Evolutionary conservation across 345 rosid species (phyloP).

Genomic region (Eucalyptus regnans): DNA sequence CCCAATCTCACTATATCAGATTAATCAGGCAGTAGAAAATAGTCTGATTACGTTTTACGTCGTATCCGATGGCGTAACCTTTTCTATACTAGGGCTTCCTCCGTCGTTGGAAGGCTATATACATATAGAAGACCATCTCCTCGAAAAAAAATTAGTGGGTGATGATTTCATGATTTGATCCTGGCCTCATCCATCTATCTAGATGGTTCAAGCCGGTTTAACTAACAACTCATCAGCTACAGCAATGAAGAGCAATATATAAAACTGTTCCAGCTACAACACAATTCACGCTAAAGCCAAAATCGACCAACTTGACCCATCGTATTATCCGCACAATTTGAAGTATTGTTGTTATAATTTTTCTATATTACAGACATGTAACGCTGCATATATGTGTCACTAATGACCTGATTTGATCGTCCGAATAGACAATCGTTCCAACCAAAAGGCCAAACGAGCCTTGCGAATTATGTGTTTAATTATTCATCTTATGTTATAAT

Average conservation of each 20-base stretch:
- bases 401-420: background rate
- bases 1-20: background rate
- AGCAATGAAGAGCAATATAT: background rate
- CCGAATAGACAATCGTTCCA: background rate
- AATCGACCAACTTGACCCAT: background rate
- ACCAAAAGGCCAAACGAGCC: background rate
- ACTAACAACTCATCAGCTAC: background rate
- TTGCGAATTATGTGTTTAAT: background rate
- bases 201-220: background rate
- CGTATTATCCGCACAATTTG: background rate
- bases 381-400: background rate
- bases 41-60: background rate
- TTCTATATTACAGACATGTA: background rate
- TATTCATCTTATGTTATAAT: background rate
- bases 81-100: background rate
- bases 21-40: background rate
- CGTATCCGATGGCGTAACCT: background rate
- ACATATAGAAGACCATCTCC: background rate
- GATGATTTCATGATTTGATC: background rate
- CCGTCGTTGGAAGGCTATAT: background rate
- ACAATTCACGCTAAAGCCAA: background rate
- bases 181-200: background rate
- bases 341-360: background rate
- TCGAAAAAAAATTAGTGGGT: background rate
- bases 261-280: background rate